phyloP scores from a whole-genome alignment of 1,284 basidiomycete species.

The Tilletia caries region DNA sequence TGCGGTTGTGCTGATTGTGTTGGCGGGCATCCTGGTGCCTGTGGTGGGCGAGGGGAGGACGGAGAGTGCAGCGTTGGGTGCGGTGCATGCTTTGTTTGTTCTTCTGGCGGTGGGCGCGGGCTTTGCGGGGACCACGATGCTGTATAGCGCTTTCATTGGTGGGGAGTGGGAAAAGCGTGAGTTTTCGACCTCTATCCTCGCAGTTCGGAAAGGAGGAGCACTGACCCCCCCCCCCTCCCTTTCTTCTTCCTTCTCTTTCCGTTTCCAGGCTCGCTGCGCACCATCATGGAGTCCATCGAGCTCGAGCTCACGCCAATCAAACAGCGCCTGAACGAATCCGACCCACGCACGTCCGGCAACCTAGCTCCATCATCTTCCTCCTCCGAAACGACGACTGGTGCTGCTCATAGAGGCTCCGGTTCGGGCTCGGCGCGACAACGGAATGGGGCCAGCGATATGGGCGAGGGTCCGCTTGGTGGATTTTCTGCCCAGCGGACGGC shows the following conservation, averaged over 20 bases:
- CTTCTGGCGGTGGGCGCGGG: constrained; percentile 2
- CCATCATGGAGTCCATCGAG: constrained; percentile 11
- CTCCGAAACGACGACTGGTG: too few relatives aligned
- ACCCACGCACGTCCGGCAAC: not conserved
- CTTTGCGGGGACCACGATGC: constrained; percentile 38
- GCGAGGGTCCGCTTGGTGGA: too few relatives aligned
- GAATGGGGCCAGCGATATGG: too few relatives aligned
- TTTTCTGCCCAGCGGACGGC: too few relatives aligned
- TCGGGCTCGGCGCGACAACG: too few relatives aligned
- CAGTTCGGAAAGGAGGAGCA: not conserved
- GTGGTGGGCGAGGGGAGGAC: not conserved
- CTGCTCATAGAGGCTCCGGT: too few relatives aligned
- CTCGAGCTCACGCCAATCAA: constrained; percentile 8
- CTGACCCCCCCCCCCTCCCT: not conserved
- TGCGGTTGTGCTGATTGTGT: not conserved
- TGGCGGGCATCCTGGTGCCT: not conserved
- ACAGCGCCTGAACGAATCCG: not conserved
- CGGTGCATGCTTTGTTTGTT: constrained; percentile 6
- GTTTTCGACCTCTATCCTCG: constrained; percentile 15
- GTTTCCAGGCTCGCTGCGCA: not conserved
- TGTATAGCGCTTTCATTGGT: constrained; percentile 48
- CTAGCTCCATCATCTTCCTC: too few relatives aligned
- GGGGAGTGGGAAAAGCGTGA: constrained; percentile 50
- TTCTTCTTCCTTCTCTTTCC: not conserved
- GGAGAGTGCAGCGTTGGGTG: not conserved